Conservation (phyloP, 768 basidiomycete species). For the Rhodotorula taiwanensis region DNA sequence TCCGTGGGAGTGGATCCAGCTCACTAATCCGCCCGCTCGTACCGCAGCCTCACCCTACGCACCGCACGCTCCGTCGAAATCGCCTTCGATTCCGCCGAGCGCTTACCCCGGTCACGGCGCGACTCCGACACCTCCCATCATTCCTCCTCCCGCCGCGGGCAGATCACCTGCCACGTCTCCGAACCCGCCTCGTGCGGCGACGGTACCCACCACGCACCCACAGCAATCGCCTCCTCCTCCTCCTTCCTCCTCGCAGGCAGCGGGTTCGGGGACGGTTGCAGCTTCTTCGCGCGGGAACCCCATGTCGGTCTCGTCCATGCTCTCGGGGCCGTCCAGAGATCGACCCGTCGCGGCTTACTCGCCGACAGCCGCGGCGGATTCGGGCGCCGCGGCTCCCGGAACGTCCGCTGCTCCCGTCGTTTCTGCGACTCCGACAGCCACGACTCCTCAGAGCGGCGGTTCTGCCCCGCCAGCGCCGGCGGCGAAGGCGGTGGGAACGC, state of each 20-base stretch:
- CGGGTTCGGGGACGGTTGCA: not conserved
- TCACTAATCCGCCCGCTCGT: not conserved
- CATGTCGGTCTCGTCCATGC: constrained; percentile 36
- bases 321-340: constrained; percentile 22
- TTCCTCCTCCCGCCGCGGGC: not conserved
- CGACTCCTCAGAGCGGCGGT: too few species aligned
- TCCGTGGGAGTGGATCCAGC: not conserved
- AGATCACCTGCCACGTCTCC: not conserved
- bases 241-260: too few species aligned
- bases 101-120: not conserved
- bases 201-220: not conserved
- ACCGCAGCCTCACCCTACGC: not conserved
- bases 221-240: too few species aligned
- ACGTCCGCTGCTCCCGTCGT: too few species aligned
- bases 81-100: not conserved
- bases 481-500: not conserved
- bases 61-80: not conserved
- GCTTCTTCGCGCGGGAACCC: constrained; percentile 6
- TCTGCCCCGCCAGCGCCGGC: too few species aligned
- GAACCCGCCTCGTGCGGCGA: not conserved
- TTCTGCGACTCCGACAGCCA: too few species aligned
- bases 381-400: not conserved
- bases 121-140: constrained; percentile 3
- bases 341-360: constrained; percentile 12
- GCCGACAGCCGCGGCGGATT: not conserved